phyloP scores from a whole-genome alignment of 495 filamentous ascomycete species.

The Cladorrhinum samala region DNA sequence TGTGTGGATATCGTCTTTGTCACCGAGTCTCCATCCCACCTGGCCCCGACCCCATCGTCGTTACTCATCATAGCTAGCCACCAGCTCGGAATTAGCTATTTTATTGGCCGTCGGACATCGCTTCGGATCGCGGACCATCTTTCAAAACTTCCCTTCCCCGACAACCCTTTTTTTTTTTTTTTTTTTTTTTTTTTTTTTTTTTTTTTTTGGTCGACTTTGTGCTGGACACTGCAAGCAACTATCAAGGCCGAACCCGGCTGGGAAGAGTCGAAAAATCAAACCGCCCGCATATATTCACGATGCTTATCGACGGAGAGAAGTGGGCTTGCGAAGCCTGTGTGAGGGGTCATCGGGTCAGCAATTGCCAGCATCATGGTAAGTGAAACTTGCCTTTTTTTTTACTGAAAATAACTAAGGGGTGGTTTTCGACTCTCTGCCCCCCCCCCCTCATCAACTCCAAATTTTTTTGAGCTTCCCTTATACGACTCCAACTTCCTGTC shows the following conservation, averaged over 20 bases:
- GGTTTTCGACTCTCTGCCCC: neutral
- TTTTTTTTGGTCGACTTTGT: no score
- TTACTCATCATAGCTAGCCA: neutral
- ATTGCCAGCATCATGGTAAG: conserved; percentile 85
- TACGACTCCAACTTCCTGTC: neutral
- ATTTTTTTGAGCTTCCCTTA: conserved; percentile 9
- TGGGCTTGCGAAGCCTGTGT: conserved; percentile 92
- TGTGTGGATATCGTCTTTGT: neutral
- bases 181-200: conserved; percentile 3
- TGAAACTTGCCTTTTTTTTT: conserved; percentile 27
- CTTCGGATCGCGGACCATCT: conserved; percentile 12
- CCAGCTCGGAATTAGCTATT: conserved; percentile 9
- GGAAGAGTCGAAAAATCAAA: neutral
- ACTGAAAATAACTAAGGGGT: neutral
- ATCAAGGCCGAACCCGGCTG: neutral
- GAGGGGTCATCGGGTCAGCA: conserved; percentile 88
- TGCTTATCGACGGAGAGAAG: conserved; percentile 87
- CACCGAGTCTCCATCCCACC: neutral
- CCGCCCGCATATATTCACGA: conserved; percentile 28
- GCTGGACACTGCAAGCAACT: neutral
- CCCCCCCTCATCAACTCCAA: conserved; percentile 12
- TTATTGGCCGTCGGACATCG: neutral
- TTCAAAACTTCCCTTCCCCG: conserved; percentile 7
- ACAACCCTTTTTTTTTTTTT: conserved; percentile 8
- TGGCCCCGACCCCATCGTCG: neutral